Evolutionary conservation across 306 rosid species (phyloP), one percentile per base, ranked within the genome.

Genomic region (Glycine soja): DNA sequence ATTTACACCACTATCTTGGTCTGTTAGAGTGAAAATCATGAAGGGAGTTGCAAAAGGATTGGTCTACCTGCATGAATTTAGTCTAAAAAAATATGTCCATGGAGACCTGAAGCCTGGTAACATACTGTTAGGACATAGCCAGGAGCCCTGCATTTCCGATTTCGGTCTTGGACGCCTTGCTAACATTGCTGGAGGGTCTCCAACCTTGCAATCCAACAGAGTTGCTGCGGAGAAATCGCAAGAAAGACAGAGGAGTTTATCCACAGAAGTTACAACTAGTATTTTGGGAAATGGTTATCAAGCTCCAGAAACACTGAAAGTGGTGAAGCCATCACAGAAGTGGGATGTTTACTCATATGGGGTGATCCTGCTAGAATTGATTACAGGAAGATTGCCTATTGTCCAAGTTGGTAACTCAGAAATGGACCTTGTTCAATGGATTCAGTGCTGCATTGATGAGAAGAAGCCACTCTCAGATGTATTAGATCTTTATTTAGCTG

Each of bases 101-200:
- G 93, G 97, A 32, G 90, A 90, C 81, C 74, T 92, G 85, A 92
- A 86, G 85, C 90, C 97, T 0, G 85, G 56, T 63, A 92, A 89
- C 78, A 61, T 92, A 74, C 87, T 90, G 46, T 92, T 92, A 52
- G 97, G 90, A 42, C 89, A 83, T 15, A 78, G 80, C 83, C 83
- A 89, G 94, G 91, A 88, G 69, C 90, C 97, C 6, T 80, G 32
- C 34, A 86, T 92, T 77, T 85, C 94, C 10, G 89, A 90, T 88
- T 92, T 92, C 14, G 97, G 97, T 65, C 97, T 92, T 1, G 93
- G 90, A 47, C 89, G 94, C 15, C 94, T 92, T n/a, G 90, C 92
- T 69, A 90, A 90, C 77, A 92, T 92, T 14, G 94, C 97, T 2
- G 94, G 93, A 74, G 97, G 90, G 30, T 83, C 92, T 34, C 89